A percentile compares a stretch with the other conserved stretches of the same genome.
phyloP scores from a whole-genome alignment of 805 yeast genomes.

The Ogataea methylovora region DNA sequence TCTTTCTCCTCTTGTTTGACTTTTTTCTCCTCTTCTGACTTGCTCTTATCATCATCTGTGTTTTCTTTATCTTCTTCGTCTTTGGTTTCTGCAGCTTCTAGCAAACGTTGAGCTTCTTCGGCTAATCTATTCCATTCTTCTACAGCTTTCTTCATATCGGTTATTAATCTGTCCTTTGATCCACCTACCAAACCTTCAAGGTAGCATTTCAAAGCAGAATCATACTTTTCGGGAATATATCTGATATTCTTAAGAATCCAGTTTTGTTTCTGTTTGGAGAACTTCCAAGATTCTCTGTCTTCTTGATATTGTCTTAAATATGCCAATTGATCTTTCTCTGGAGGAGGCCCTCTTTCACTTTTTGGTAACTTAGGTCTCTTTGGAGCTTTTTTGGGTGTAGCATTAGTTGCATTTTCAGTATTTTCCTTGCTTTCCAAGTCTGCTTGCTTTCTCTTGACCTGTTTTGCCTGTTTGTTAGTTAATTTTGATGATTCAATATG shows the following conservation, averaged over 20 bases:
- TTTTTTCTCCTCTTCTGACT: neutral
- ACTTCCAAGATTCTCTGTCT: constrained; percentile 66
- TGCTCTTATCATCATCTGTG: constrained; percentile 6
- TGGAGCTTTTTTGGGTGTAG: constrained; percentile 52
- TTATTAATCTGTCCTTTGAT: constrained; percentile 48
- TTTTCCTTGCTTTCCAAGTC: constrained; percentile 20
- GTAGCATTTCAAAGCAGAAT: constrained; percentile 41
- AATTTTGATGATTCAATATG: constrained; percentile 37
- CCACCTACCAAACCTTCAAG: constrained; percentile 65
- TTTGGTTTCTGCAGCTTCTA: constrained; percentile 23
- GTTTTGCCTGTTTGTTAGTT: constrained; percentile 36
- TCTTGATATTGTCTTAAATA: constrained; percentile 53
- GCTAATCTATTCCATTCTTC: constrained; percentile 50
- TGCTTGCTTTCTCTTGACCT: constrained; percentile 26
- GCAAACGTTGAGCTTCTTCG: constrained; percentile 31
- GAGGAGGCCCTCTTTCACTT: constrained; percentile 58
- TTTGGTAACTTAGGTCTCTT: constrained; percentile 67
- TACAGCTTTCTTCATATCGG: constrained; percentile 39
- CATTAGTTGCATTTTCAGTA: constrained; percentile 4
- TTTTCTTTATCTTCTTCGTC: constrained; percentile 15
- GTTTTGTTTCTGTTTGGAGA: constrained; percentile 79
- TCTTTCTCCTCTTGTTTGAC: constrained; percentile 8
- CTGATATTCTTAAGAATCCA: constrained; percentile 67
- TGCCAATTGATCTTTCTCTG: constrained; percentile 67
- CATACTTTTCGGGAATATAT: constrained; percentile 45